Base-by-base conservation (phyloP, 192 early-diverging fungal species). In the Backusella parvicylindrica region DNA sequence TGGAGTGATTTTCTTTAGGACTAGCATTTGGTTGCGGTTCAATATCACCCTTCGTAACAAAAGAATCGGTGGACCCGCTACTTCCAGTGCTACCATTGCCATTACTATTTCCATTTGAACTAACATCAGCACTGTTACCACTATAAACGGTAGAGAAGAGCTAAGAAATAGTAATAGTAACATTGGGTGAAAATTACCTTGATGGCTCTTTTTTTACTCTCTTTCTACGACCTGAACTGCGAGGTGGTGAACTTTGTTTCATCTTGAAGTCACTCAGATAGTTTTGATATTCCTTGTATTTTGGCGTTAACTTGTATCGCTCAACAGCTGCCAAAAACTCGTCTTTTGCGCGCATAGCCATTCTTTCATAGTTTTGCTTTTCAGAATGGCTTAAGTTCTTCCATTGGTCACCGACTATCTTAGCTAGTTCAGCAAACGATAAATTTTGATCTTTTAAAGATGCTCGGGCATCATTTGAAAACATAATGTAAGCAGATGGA, bases 401-500 rank as follows among this genome's bases (percentile, higher is more conserved):
- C 83, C 81, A 84, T 41, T 82, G 74, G 30, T 84, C 81, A 38
- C 81, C 83, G 6, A 84, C 81, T n/a, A 79, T 82, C 36, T 79
- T 84, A 6, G 83, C 83, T 13, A 84, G 68, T 2, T 84, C 83
- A 2, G 81, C 41, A 66, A 84, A 84, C 0, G 74, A 56, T 30
- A 82, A 60, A 38, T 77, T 81, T 38, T 79, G 37, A 30, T 79
- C 71, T 21, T 79, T 66, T 4, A 82, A 49, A 33, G 84, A 74
- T 33, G 72, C 64, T 23, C 84, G 73, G 43, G 85, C 68, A 26
- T 84, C 70, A 40, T 85, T 81, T 6, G 83, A 74, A 50, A 84
- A 84, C 72, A 84, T 78, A 12, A 85, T 84, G 56, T 85, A 85
- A 0, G 84, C 84, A 11, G 84, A 85, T 13, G 75, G 73, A 11